Evolutionary conservation across 768 basidiomycete genomes (phyloP).

Genomic region (Hygrocybe coccinea): DNA sequence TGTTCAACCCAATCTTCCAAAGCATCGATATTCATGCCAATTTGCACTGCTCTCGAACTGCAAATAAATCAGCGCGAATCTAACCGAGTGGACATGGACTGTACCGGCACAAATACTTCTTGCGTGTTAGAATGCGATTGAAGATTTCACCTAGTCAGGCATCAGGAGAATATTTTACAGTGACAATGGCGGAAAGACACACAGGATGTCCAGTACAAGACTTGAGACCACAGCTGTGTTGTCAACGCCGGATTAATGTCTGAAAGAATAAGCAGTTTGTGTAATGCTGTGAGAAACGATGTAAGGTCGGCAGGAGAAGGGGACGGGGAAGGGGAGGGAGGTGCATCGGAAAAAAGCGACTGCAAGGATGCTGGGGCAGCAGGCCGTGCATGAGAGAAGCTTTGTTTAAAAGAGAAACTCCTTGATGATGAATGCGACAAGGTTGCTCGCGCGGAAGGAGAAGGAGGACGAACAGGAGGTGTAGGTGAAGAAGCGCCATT

Average conservation of each 20-base stretch:
- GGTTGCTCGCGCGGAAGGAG: constrained; percentile 32
- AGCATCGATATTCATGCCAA: constrained; percentile 76
- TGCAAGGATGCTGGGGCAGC: constrained; percentile 45
- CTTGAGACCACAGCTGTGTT: constrained; percentile 91
- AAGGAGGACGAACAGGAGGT: constrained; percentile 49
- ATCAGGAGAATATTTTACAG: constrained; percentile 3
- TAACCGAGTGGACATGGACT: neutral
- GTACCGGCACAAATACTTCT: constrained; percentile 90
- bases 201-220: constrained; percentile 98
- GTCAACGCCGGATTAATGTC: constrained; percentile 86
- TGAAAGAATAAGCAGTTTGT: constrained; percentile 77
- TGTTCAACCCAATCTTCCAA: constrained; percentile 90
- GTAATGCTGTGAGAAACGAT: constrained; percentile 77
- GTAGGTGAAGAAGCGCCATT: constrained; percentile 43
- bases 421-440: constrained; percentile 45
- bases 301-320: constrained; percentile 56
- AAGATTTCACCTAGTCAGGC: constrained; percentile 65
- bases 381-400: constrained; percentile 50
- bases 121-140: constrained; percentile 82
- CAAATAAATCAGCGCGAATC: constrained; percentile 4
- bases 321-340: constrained; percentile 41
- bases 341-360: constrained; percentile 44
- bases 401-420: constrained; percentile 61
- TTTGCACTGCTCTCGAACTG: constrained; percentile 83
- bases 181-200: constrained; percentile 29